Evolutionary conservation across 805 yeast genomes (phyloP).

Genomic region (Scheffersomyces lignosus): DNA sequence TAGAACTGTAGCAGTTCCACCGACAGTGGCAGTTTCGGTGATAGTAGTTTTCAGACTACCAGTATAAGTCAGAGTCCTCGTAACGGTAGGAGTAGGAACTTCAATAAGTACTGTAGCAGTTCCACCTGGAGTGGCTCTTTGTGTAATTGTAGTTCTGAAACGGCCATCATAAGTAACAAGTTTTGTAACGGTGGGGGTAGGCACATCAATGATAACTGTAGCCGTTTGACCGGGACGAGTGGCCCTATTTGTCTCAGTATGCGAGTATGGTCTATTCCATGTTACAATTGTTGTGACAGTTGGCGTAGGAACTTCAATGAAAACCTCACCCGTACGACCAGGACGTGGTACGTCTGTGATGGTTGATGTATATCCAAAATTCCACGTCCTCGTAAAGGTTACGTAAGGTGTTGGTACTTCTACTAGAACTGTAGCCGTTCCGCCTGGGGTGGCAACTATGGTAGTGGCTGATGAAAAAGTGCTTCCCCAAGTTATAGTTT

Average conservation of each 20-base stretch:
- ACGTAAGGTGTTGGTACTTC: conserved; percentile 8
- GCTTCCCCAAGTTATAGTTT: conserved; percentile 8
- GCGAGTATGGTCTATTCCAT: conserved; percentile 11
- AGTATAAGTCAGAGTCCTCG: conserved; percentile 3
- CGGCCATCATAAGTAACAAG: conserved; percentile 1
- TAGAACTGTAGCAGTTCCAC: conserved; percentile 16
- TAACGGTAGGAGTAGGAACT: conserved; percentile 10
- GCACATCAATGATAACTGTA: conserved; percentile 12
- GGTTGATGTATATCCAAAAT: too few species aligned
- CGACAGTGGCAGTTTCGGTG: conserved; percentile 7
- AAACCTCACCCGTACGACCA: too few species aligned
- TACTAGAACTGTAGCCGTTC: conserved; percentile 10
- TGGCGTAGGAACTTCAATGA: conserved; percentile 16
- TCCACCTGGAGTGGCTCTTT: conserved; percentile 8
- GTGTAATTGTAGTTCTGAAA: conserved; percentile 6
- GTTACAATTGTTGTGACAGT: conserved; percentile 9
- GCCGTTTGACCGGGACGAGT: conserved; percentile 5
- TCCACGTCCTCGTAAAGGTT: neutral
- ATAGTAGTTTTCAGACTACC: conserved; percentile 2
- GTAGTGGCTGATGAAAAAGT: conserved; percentile 3
- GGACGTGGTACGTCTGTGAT: too few species aligned
- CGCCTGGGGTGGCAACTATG: conserved; percentile 8
- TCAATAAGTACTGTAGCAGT: conserved; percentile 12
- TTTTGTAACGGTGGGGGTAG: conserved; percentile 9
- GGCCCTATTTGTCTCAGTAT: conserved; percentile 6